A percentile compares a stretch with the other conserved stretches of the same genome.
These are phyloP conservation scores for Xylaria sp. DNA, from an alignment of 2,329 filamentous ascomycete genomes.

Conservation along the genomic window DNA sequence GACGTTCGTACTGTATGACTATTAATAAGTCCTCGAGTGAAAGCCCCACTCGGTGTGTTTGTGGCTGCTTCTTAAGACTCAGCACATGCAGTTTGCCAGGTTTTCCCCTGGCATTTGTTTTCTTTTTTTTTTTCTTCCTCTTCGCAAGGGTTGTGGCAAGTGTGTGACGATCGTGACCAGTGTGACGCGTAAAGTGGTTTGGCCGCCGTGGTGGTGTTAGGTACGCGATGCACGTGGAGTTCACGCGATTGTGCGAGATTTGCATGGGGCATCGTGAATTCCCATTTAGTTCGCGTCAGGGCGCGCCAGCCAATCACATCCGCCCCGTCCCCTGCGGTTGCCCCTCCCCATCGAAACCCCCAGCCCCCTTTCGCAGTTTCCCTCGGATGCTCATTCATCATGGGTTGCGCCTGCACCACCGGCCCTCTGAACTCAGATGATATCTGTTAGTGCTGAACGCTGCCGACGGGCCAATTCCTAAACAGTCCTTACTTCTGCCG, in stretches of 20 bases:
- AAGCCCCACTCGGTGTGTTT: too few relatives aligned
- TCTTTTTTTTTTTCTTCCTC: neutral
- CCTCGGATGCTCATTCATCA: slow-evolving; percentile 5
- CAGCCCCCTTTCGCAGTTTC: slow-evolving; percentile 14
- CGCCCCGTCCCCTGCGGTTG: slow-evolving; percentile 7
- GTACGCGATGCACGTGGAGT: slow-evolving; percentile 7
- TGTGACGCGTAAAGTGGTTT: neutral
- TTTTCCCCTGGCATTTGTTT: neutral
- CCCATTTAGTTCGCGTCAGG: slow-evolving; percentile 28
- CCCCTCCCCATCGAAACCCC: slow-evolving; percentile 10
- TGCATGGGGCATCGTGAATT: slow-evolving; percentile 30
- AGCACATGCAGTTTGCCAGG: neutral
- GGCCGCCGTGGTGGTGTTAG: too few relatives aligned
- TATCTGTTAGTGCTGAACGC: slow-evolving; percentile 19
- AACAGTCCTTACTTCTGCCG: slow-evolving; percentile 15
- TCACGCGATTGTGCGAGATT: slow-evolving; percentile 26
- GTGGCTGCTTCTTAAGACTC: neutral
- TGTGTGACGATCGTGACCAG: neutral
- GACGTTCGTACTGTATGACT: too few relatives aligned
- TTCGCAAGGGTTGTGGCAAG: too few relatives aligned
- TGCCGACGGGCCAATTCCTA: neutral
- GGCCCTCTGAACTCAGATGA: slow-evolving; percentile 32
- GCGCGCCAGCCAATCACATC: slow-evolving; percentile 23
- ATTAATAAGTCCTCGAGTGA: too few relatives aligned
- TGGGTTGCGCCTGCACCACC: slow-evolving; percentile 6